A percentile compares a stretch with the other conserved stretches of the same genome.
phyloP scores from a whole-genome alignment of 768 basidiomycete genomes.

The Pisolithus albus region DNA sequence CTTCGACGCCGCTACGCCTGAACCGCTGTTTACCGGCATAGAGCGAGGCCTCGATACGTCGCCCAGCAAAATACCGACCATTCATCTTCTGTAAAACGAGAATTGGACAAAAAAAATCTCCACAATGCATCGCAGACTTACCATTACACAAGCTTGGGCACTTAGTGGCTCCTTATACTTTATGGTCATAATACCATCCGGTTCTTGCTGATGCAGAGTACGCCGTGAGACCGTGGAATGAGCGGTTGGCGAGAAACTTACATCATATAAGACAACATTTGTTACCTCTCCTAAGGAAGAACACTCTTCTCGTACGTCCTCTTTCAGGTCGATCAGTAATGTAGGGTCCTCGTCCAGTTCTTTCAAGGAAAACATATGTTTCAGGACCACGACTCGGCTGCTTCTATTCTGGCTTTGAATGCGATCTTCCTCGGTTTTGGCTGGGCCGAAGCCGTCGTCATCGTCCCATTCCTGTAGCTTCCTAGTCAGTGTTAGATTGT shows the following conservation, averaged over 20 bases:
- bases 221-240: background rate
- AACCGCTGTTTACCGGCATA: conserved; percentile 80
- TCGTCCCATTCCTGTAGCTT: conserved; percentile 94
- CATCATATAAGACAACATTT: conserved; percentile 92
- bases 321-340: conserved; percentile 86
- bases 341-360: conserved; percentile 83
- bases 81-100: conserved; percentile 73
- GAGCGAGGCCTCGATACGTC: conserved; percentile 73
- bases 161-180: conserved; percentile 91
- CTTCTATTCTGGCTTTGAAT: conserved; percentile 42
- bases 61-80: conserved; percentile 83
- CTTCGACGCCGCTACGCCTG: conserved; percentile 62
- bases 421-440: conserved; percentile 49
- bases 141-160: conserved; percentile 87
- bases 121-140: conserved; percentile 31
- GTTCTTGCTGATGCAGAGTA: conserved; percentile 59
- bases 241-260: conserved; percentile 33
- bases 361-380: conserved; percentile 87
- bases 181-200: conserved; percentile 91
- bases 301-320: conserved; percentile 94
- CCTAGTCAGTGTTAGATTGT: conserved; percentile 34
- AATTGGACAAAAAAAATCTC: background rate
- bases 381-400: conserved; percentile 83
- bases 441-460: conserved; percentile 84
- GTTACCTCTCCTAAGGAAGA: conserved; percentile 89